Base-by-base conservation (phyloP, 164 flowering plant genomes). In the Berberis vulgaris region DNA sequence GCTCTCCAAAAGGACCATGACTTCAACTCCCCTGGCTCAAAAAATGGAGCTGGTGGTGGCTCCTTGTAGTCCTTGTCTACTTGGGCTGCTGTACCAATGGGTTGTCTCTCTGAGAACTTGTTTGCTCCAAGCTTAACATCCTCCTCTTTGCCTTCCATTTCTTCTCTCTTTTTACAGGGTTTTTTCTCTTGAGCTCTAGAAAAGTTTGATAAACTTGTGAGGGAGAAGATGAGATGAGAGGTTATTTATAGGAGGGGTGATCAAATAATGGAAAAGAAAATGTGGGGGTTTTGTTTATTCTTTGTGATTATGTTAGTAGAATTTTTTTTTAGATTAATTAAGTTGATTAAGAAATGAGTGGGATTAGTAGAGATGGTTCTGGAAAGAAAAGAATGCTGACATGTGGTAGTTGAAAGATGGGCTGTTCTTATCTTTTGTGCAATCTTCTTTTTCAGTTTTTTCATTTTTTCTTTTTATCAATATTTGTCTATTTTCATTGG, bases 1-100 rank as follows among this genome's bases (percentile, higher is more conserved):
- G 86, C 86, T 47, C 86, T 77, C 75, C 76, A 83, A 58, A 83
- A 84, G 7, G 85, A 82, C 88, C 88, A 84, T 59, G 84, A 80
- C 2, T 68, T 47, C 54, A 82, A 41, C 83, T 84, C 86, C 5
- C 79, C 82, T 2, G 82, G 77, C 71, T 82, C 88, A 58, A 79
- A 80, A 57, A 77, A 46, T 1, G 88, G 88, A 26, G 86, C 86
- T 53, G 86, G 80, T 54, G 84, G 81, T 57, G 83, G 79, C 67
- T 81, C 85, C 73, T 78, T 82, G 79, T 82, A 81, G 80, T 82
- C 85, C 79, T 83, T 82, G 65, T 81, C 81, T 5, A 71, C 68
- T 70, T 81, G 85, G 2, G 85, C 88, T 55, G 83, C 67, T 49
- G 85, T 84, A 12, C 86, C 88, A 3, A 82, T 67, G 10, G 84